Conservation (phyloP, 2,329 filamentous ascomycete genomes). For the Hymenoscyphus scutula region DNA sequence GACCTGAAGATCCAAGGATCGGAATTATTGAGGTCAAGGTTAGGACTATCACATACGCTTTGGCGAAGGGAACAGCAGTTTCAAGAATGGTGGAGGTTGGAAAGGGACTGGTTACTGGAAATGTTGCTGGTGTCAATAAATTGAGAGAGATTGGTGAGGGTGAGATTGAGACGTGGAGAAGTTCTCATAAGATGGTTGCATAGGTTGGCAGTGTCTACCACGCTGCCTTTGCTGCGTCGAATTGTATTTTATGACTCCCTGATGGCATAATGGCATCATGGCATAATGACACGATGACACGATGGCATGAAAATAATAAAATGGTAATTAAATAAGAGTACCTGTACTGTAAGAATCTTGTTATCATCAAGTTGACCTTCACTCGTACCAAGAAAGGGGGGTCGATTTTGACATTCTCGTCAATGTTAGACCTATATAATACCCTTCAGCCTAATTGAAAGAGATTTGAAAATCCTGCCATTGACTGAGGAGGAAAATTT, state of each 20-base stretch:
- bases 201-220: conserved; percentile 9
- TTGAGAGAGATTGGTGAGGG: conserved; percentile 68
- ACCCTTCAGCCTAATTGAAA: too few species aligned
- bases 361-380: too few species aligned
- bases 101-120: conserved; percentile 71
- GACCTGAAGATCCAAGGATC: conserved; percentile 77
- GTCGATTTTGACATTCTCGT: too few species aligned
- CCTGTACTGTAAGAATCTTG: too few species aligned
- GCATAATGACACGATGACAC: too few species aligned
- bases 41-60: conserved; percentile 68
- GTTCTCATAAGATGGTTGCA: conserved; percentile 36
- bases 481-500: too few species aligned
- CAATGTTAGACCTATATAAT: too few species aligned
- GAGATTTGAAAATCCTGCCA: too few species aligned
- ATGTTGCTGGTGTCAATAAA: conserved; percentile 70
- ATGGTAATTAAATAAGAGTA: too few species aligned
- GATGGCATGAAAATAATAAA: too few species aligned
- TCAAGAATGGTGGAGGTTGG: conserved; percentile 68
- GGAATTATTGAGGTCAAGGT: conserved; percentile 76
- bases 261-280: too few species aligned
- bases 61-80: conserved; percentile 61
- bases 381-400: too few species aligned
- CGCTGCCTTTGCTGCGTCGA: background rate
- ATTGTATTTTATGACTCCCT: background rate
- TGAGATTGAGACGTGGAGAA: conserved; percentile 63